These are phyloP conservation scores for Xylaria intraflava DNA, from an alignment of 495 filamentous ascomycete genomes.

Conservation along the genomic window DNA sequence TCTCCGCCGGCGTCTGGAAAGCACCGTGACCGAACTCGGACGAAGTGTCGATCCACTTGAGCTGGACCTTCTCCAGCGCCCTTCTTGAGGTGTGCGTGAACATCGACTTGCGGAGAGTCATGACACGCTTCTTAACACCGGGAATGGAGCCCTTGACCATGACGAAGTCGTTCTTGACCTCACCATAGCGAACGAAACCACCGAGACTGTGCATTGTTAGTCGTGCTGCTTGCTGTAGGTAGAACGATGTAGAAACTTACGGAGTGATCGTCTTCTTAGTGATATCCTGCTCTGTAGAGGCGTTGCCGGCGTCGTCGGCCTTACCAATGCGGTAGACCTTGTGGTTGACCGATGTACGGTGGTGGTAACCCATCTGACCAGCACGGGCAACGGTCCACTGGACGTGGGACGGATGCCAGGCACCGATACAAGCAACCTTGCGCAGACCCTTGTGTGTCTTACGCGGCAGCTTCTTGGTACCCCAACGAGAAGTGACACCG, in stretches of 20 bases:
- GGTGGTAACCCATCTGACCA: constrained; percentile 99
- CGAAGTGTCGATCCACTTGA: constrained; percentile 99
- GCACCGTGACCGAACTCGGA: constrained; percentile 99
- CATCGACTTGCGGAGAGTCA: constrained; percentile 99
- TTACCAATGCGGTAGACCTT: constrained; percentile 99
- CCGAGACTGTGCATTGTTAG: constrained; percentile 63
- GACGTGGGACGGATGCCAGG: constrained; percentile 99
- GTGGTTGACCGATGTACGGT: constrained; percentile 99
- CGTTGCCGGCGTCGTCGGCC: constrained; percentile 79
- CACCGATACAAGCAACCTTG: constrained; percentile 99
- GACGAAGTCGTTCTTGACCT: constrained; percentile 99
- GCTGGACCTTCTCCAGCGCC: constrained; percentile 96
- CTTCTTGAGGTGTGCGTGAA: constrained; percentile 93
- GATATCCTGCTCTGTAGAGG: constrained; percentile 89
- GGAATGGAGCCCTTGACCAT: constrained; percentile 96
- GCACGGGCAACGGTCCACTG: constrained; percentile 99
- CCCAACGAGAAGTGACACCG: constrained; percentile 97
- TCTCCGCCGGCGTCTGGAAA: constrained; percentile 97
- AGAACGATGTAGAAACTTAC: constrained; percentile 56
- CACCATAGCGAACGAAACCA: constrained; percentile 98
- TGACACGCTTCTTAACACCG: constrained; percentile 98
- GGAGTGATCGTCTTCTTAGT: constrained; percentile 99
- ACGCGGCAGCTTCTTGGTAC: constrained; percentile 99
- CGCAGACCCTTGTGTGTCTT: constrained; percentile 99
- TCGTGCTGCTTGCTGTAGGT: background rate